These are phyloP conservation scores for Dillenia turbinata DNA, from an alignment of 164 flowering plant species.

Conservation along the genomic window DNA sequence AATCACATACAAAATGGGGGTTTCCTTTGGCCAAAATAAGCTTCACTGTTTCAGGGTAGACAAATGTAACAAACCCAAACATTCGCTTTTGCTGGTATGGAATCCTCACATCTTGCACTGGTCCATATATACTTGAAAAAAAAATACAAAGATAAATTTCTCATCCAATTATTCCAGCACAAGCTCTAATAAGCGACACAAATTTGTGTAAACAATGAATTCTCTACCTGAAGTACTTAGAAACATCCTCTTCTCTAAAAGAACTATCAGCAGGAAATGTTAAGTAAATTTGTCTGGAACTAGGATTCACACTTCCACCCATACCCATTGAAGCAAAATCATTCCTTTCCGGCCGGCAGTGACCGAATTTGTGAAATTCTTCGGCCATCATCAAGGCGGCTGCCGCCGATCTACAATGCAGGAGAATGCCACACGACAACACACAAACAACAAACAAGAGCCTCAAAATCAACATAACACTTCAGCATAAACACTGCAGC, in stretches of 20 bases:
- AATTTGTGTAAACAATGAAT: background rate
- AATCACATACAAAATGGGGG: constrained; percentile 96
- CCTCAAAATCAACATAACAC: background rate
- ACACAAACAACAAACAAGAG: background rate
- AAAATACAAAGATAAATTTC: background rate
- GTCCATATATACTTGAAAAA: constrained; percentile 76
- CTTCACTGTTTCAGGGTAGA: constrained; percentile 89
- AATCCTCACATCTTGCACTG: constrained; percentile 97
- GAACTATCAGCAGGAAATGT: constrained; percentile 98
- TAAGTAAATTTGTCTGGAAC: constrained; percentile 74
- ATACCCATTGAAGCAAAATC: constrained; percentile 42
- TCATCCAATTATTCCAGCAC: background rate
- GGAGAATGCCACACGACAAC: background rate
- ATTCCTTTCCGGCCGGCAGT: constrained; percentile 40
- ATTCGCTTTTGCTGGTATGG: constrained; percentile 98
- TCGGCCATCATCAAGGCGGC: constrained; percentile 59
- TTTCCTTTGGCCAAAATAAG: constrained; percentile 89
- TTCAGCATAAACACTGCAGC: background rate
- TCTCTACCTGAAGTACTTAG: constrained; percentile 78
- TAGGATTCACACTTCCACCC: constrained; percentile 44
- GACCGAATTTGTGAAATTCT: constrained; percentile 48
- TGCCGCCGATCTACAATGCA: constrained; percentile 40
- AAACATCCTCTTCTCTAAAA: constrained; percentile 92
- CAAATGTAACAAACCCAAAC: constrained; percentile 96
- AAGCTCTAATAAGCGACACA: background rate